phyloP scores from a whole-genome alignment of 441 rosid genomes.

The Dalechampia spathulata region DNA sequence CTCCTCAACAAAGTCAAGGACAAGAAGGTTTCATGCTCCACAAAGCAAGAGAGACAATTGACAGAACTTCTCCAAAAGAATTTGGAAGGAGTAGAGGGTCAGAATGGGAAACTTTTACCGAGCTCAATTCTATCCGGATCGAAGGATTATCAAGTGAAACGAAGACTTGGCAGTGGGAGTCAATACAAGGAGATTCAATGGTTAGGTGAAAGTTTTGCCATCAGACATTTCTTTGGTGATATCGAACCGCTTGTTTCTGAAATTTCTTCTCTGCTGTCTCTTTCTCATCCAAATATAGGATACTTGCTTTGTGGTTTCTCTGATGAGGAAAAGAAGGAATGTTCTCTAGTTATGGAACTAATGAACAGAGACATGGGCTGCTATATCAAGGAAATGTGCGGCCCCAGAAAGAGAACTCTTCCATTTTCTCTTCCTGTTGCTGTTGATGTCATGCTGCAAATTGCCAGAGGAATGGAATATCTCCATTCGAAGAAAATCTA shows the following conservation, averaged over 20 bases:
- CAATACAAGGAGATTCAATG: conserved; percentile 82
- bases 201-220: conserved; percentile 68
- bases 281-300: conserved; percentile 72
- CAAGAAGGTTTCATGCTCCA: conserved; percentile 38
- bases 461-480: conserved; percentile 93
- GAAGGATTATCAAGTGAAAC: conserved; percentile 66
- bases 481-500: conserved; percentile 60
- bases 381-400: conserved; percentile 73
- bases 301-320: conserved; percentile 64
- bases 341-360: conserved; percentile 63
- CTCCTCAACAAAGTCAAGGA: conserved; percentile 50
- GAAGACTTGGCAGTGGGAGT: conserved; percentile 63
- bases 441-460: conserved; percentile 81
- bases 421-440: conserved; percentile 64
- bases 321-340: conserved; percentile 81
- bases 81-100: conserved; percentile 35
- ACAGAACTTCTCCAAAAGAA: conserved; percentile 54
- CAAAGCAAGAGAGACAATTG: conserved; percentile 51
- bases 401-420: conserved; percentile 47
- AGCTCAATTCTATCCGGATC: conserved; percentile 52
- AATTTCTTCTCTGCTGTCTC: conserved; percentile 49
- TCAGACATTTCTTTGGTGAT: conserved; percentile 63
- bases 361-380: conserved; percentile 62
- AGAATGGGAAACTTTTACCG: conserved; percentile 49
- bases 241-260: conserved; percentile 46